These are phyloP conservation scores for Saccharomycopsis malanga DNA, from an alignment of 805 yeast genomes.

Conservation along the genomic window DNA sequence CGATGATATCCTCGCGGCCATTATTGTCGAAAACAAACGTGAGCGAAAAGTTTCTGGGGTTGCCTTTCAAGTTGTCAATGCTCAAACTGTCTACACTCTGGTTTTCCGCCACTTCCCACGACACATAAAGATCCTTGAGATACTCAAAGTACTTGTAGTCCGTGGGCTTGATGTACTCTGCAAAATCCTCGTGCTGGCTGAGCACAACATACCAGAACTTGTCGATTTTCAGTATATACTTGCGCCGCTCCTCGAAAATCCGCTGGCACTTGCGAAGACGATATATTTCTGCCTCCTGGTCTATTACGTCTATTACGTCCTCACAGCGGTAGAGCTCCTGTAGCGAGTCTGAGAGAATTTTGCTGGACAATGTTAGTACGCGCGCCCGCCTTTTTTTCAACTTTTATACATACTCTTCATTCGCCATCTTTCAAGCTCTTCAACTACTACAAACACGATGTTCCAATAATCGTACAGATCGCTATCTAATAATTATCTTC, in stretches of 20 bases:
- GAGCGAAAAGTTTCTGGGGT: conserved; percentile 53
- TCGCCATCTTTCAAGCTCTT: too few relatives aligned
- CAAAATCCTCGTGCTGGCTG: conserved; percentile 78
- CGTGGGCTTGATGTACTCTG: conserved; percentile 67
- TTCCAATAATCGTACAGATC: too few relatives aligned
- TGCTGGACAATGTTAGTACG: too few relatives aligned
- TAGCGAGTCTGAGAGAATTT: neutral
- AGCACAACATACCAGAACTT: conserved; percentile 84
- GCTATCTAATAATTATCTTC: too few relatives aligned
- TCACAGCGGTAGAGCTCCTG: conserved; percentile 12
- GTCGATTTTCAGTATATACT: conserved; percentile 47
- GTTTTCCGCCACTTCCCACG: conserved; percentile 36
- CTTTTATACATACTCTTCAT: too few relatives aligned
- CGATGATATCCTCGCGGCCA: conserved; percentile 36
- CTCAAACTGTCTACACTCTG: conserved; percentile 25
- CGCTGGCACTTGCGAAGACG: conserved; percentile 48
- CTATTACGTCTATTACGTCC: conserved; percentile 10
- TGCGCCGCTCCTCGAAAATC: conserved; percentile 52
- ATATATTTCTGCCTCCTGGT: conserved; percentile 32
- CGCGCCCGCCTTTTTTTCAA: too few relatives aligned
- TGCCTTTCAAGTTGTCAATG: conserved; percentile 21
- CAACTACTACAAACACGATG: neutral
- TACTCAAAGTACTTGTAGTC: conserved; percentile 71
- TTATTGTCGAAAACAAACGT: conserved; percentile 47
- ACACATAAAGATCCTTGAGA: conserved; percentile 56